phyloP scores from a whole-genome alignment of 306 rosid species.

The Medicago lupulina region DNA sequence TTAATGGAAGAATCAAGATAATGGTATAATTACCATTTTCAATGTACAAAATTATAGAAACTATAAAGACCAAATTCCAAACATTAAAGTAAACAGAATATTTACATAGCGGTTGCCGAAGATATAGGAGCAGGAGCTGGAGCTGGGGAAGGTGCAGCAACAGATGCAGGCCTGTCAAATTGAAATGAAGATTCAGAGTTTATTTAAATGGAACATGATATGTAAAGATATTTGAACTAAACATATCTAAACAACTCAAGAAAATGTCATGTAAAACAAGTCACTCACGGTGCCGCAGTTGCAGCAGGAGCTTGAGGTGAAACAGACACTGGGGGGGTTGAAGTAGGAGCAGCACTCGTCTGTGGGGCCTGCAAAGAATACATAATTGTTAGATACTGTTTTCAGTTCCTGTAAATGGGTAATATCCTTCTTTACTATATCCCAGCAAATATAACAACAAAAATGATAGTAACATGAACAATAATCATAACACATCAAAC shows the following conservation, averaged over 20 bases:
- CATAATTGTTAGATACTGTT: slow-evolving; percentile 10
- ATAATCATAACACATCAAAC: slow-evolving; percentile 15
- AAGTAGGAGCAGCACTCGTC: slow-evolving; percentile 58
- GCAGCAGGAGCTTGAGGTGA: slow-evolving; percentile 52
- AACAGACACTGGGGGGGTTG: slow-evolving; percentile 42
- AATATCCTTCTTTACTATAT: slow-evolving; percentile 3
- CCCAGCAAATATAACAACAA: slow-evolving; percentile 22
- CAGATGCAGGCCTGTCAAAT: slow-evolving; percentile 52
- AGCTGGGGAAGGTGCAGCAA: slow-evolving; percentile 31
- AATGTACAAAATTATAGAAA: slow-evolving; percentile 22
- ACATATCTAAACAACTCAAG: slow-evolving; percentile 3
- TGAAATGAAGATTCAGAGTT: slow-evolving; percentile 31
- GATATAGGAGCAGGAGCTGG: slow-evolving; percentile 35
- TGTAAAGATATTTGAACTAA: slow-evolving; percentile 20
- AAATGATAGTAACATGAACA: slow-evolving; percentile 25
- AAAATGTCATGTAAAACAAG: slow-evolving; percentile 15
- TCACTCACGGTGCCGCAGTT: slow-evolving; percentile 58
- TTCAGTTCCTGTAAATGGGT: not conserved
- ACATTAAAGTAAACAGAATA: slow-evolving; percentile 10
- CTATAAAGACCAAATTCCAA: slow-evolving; percentile 8
- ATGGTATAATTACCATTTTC: not conserved
- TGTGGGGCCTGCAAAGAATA: slow-evolving; percentile 53
- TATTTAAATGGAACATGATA: not conserved
- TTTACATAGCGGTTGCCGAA: slow-evolving; percentile 56
- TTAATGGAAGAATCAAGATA: slow-evolving; percentile 21